Conservation (phyloP, 1,284 basidiomycete species). For the Moesziomyces sp. region DNA sequence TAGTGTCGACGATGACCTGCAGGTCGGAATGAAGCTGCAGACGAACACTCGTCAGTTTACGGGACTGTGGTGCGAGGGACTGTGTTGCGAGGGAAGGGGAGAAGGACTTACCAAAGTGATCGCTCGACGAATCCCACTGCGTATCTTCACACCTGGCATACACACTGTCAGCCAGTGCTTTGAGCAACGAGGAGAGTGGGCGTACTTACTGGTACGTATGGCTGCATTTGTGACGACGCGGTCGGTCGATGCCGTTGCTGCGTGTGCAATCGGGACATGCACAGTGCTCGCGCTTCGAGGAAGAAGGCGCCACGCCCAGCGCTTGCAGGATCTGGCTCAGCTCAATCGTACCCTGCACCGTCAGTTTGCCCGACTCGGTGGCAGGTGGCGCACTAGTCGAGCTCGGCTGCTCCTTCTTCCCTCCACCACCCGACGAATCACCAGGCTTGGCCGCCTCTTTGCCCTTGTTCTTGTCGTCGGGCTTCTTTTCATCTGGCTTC, state of each 20-base stretch:
- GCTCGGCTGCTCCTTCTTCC: conserved; percentile 6
- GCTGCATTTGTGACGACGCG: too few species aligned
- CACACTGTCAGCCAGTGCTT: too few species aligned
- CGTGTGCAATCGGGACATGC: background rate
- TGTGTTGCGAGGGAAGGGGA: too few species aligned
- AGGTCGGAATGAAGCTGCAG: background rate
- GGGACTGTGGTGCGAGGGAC: too few species aligned
- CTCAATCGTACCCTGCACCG: conserved; percentile 23
- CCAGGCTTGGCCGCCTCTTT: conserved; percentile 1
- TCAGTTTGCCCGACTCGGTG: conserved; percentile 3
- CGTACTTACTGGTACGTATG: too few species aligned
- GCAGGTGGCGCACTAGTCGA: background rate
- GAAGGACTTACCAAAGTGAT: too few species aligned
- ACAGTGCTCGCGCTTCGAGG: too few species aligned
- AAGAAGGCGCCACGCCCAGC: conserved; percentile 3
- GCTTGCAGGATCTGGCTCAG: conserved; percentile 19
- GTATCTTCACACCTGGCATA: too few species aligned
- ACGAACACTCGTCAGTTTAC: too few species aligned
- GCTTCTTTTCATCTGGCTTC: background rate
- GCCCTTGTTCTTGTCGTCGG: conserved; percentile 1
- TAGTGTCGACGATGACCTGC: background rate
- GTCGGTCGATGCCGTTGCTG: too few species aligned
- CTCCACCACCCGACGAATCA: background rate
- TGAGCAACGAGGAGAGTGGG: too few species aligned
- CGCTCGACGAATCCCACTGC: too few species aligned